phyloP scores from a whole-genome alignment of 176 grass and related monocot genomes.

The Rhynchospora pubera region DNA sequence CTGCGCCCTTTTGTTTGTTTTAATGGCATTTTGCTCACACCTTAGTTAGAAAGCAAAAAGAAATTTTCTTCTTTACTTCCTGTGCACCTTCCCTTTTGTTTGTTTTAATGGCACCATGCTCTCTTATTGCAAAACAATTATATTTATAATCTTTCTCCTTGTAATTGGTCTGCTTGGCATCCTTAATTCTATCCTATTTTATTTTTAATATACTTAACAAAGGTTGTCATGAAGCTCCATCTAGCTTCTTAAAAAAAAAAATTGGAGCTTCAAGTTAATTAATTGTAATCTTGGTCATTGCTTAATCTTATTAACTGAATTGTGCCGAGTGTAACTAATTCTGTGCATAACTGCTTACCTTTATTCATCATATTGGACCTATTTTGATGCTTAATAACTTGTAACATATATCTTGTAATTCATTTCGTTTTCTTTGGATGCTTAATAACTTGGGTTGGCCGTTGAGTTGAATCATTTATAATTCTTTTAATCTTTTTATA shows the following conservation, averaged over 20 bases:
- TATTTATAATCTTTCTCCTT: neutral
- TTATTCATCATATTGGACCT: neutral
- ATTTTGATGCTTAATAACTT: too few relatives aligned
- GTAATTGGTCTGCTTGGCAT: too few relatives aligned
- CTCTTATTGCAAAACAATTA: neutral
- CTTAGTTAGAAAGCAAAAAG: conserved; percentile 3
- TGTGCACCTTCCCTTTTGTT: conserved; percentile 29
- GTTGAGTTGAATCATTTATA: neutral
- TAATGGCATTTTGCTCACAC: conserved; percentile 40
- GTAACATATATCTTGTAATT: neutral
- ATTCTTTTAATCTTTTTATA: too few relatives aligned
- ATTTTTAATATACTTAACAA: neutral
- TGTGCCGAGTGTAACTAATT: neutral
- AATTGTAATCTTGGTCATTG: neutral
- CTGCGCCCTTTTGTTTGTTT: conserved; percentile 44
- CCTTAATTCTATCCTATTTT: too few relatives aligned
- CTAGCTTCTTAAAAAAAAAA: too few relatives aligned
- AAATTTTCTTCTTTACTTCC: neutral
- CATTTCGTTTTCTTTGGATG: neutral
- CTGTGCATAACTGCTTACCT: neutral
- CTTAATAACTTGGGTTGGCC: neutral
- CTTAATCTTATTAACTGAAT: neutral
- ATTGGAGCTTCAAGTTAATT: neutral
- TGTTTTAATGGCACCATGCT: conserved; percentile 48
- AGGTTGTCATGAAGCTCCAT: neutral